phyloP scores from a whole-genome alignment of 495 filamentous ascomycete genomes.

The Glonium stellatum region DNA sequence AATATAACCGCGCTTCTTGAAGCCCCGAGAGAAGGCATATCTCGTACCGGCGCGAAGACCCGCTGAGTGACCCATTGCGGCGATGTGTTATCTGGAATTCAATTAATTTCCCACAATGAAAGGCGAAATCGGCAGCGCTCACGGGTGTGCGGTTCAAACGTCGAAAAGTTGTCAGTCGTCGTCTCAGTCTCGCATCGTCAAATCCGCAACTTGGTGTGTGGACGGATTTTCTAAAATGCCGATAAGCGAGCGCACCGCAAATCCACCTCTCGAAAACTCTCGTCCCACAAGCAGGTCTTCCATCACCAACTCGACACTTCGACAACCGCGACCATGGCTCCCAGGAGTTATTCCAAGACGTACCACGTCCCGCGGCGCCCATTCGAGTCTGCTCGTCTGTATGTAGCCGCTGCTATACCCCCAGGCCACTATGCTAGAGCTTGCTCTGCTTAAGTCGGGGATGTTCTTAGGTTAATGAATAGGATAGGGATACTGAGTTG shows the following conservation, averaged over 20 bases:
- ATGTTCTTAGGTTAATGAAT: slow-evolving; percentile 43
- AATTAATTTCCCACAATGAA: too few relatives aligned
- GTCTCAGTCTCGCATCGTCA: background rate
- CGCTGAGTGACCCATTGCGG: slow-evolving; percentile 89
- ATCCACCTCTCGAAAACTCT: background rate
- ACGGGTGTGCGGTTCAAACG: background rate
- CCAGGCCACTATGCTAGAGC: slow-evolving; percentile 92
- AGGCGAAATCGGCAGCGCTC: too few relatives aligned
- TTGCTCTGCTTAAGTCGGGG: slow-evolving; percentile 89
- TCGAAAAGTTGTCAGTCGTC: background rate
- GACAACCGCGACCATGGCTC: slow-evolving; percentile 37
- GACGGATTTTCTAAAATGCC: background rate
- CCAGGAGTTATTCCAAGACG: slow-evolving; percentile 89
- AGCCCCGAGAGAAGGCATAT: slow-evolving; percentile 70
- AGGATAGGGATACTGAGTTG: slow-evolving; percentile 90
- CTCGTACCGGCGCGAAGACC: slow-evolving; percentile 94
- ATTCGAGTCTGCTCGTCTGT: slow-evolving; percentile 99
- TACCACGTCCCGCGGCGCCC: slow-evolving; percentile 86
- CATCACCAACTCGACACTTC: slow-evolving; percentile 11
- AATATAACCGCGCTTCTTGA: slow-evolving; percentile 91
- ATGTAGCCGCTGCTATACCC: slow-evolving; percentile 53
- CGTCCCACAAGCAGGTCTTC: slow-evolving; percentile 10
- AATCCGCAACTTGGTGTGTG: background rate
- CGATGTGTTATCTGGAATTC: background rate
- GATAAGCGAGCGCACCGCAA: slow-evolving; percentile 4